A percentile compares a stretch with the other conserved stretches of the same genome.
phyloP scores from a whole-genome alignment of 2,329 filamentous ascomycete genomes.

The Pseudogymnoascus sp. region DNA sequence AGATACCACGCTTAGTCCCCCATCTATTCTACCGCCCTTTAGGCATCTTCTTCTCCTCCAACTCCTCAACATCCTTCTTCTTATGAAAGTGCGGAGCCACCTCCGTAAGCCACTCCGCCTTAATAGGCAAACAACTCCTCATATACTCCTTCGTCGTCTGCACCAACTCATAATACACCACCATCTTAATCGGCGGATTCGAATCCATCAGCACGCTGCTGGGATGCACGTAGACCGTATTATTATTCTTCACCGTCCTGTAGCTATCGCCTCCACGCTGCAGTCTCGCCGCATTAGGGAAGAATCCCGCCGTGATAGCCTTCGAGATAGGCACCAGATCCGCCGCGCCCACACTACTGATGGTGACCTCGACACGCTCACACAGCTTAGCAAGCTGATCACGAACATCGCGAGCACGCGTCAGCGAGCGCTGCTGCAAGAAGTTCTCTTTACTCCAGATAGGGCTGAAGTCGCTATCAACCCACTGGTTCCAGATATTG shows the following conservation, averaged over 20 bases:
- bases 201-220: constrained; percentile 70
- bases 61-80: constrained; percentile 73
- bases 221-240: constrained; percentile 86
- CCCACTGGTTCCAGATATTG: constrained; percentile 94
- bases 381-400: constrained; percentile 89
- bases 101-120: constrained; percentile 77
- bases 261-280: constrained; percentile 81
- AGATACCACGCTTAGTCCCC: background rate
- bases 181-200: constrained; percentile 69
- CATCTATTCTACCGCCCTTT: constrained; percentile 31
- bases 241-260: constrained; percentile 81
- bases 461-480: constrained; percentile 78
- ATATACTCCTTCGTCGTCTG: constrained; percentile 88
- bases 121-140: constrained; percentile 75
- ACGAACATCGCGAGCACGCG: constrained; percentile 78
- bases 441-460: constrained; percentile 93
- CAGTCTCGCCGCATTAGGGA: constrained; percentile 80
- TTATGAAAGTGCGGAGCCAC: constrained; percentile 93
- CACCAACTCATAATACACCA: constrained; percentile 79
- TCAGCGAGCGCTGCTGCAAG: constrained; percentile 81
- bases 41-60: constrained; percentile 72
- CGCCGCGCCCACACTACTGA: constrained; percentile 56
- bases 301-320: constrained; percentile 84
- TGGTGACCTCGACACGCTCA: constrained; percentile 79
- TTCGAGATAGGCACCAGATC: constrained; percentile 78